Evolutionary conservation across 179 eudicot genomes (phyloP).

Genomic region (Spergularia azorica): DNA sequence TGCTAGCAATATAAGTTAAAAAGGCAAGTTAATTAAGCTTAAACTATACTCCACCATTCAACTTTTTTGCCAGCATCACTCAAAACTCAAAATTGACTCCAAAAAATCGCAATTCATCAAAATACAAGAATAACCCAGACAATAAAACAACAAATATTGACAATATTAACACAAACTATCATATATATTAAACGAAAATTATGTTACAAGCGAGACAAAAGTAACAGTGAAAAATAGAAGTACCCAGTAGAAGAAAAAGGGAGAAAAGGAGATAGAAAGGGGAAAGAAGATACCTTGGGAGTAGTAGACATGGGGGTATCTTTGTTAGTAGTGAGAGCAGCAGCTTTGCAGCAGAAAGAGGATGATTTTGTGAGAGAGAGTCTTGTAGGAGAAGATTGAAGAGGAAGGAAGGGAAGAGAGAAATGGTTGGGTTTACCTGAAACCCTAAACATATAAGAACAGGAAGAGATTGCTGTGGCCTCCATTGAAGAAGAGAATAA

Average conservation of each 20-base stretch:
- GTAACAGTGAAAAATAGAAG: neutral
- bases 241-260: neutral
- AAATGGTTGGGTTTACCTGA: constrained; percentile 7
- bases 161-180: too few relatives aligned
- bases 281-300: constrained; percentile 26
- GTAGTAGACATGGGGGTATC: constrained; percentile 12
- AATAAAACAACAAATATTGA: neutral
- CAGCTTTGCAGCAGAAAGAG: neutral
- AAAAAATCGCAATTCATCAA: neutral
- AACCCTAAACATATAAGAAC: constrained; percentile 9
- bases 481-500: constrained; percentile 18
- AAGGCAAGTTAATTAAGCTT: too few relatives aligned
- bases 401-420: constrained; percentile 10
- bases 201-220: neutral
- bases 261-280: neutral
- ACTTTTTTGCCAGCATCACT: neutral
- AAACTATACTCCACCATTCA: too few relatives aligned
- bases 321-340: constrained; percentile 25
- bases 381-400: constrained; percentile 22
- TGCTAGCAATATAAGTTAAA: too few relatives aligned
- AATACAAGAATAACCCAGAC: neutral
- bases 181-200: too few relatives aligned
- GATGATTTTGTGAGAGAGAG: constrained; percentile 10
- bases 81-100: neutral
- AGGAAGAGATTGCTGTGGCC: constrained; percentile 14